Evolutionary conservation across 768 basidiomycete species (phyloP).

Genomic region (Phaeolepiota aurea): DNA sequence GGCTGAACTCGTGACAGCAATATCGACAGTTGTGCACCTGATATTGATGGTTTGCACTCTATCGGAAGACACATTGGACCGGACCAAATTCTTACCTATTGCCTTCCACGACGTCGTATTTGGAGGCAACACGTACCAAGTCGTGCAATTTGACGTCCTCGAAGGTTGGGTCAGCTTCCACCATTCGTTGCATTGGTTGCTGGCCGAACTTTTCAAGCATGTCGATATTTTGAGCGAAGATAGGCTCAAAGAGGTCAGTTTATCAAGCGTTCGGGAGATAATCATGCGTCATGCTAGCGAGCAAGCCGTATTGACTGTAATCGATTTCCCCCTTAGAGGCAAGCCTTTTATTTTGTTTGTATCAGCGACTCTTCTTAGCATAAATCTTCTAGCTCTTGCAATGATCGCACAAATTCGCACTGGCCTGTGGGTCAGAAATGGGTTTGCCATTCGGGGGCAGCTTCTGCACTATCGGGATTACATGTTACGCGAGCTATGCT

Average conservation of each 20-base stretch:
- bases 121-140: conserved; percentile 46
- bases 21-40: conserved; percentile 59
- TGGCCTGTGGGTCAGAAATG: conserved; percentile 96
- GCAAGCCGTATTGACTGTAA: conserved; percentile 60
- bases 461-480: conserved; percentile 94
- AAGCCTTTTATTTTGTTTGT: conserved; percentile 13
- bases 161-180: conserved; percentile 88
- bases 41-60: conserved; percentile 68
- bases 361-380: not conserved
- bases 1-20: conserved; percentile 56
- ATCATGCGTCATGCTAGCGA: conserved; percentile 57
- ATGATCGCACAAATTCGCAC: conserved; percentile 95
- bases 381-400: conserved; percentile 50
- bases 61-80: conserved; percentile 59
- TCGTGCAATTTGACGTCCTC: conserved; percentile 71
- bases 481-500: conserved; percentile 90
- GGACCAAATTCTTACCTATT: conserved; percentile 52
- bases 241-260: conserved; percentile 40
- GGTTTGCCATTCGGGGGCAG: conserved; percentile 91
- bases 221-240: conserved; percentile 57
- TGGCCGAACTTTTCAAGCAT: conserved; percentile 85
- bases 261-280: conserved; percentile 49
- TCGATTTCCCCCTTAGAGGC: conserved; percentile 91
- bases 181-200: conserved; percentile 85
- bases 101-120: conserved; percentile 62